Base-by-base conservation (phyloP, 805 yeast species). In the Candida tibetensis region DNA sequence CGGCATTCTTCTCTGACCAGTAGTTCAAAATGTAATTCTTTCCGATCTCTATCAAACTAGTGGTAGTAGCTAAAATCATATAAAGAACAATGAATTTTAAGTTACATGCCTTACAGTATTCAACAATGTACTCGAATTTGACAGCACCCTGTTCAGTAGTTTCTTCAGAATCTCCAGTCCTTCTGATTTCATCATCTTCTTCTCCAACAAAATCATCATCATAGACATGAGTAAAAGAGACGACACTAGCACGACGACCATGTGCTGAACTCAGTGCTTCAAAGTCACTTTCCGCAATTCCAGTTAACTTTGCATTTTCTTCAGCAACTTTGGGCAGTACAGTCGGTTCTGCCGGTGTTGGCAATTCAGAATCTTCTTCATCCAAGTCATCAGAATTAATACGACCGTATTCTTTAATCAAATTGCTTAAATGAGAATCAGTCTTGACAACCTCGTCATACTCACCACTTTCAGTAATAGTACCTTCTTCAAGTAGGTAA, bases 11-110 rank as follows among this genome's bases (percentile, higher is more conserved):
- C 47, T 81, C 86, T 1, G 88, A 76, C 90, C 90, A 82, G 43
- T 72, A 65, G 46, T 81, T 82, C 48, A 82, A 65, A 82, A 86
- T 80, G 53, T 77, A 77, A 52, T 75, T 79, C 32, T 77, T 76
- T 6, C 64, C 60, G 10, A 74, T 56, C 13, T 70, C 66, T 34
- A 41, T 57, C 23, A 34, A 56, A 39, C 47, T 57, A 46, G 47
- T 65, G 40, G 48, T 42, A 76, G 53, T 65, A 35, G 25, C 55
- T 15, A 31, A 72, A 70, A 31, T 80, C 78, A 4, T 51, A 17
- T 30, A 64, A 46, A 15, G 77, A 71, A 33, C 4, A 12, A 44
- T 38, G 17, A 35, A 44, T 23, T 36, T 39, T 36, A 30, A 39
- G 37, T 41, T 46, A 57, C 87, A 81, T 1, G 89, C 83, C 41